phyloP scores from a whole-genome alignment of 805 yeast genomes.

The Wickerhamomyces bovis region DNA sequence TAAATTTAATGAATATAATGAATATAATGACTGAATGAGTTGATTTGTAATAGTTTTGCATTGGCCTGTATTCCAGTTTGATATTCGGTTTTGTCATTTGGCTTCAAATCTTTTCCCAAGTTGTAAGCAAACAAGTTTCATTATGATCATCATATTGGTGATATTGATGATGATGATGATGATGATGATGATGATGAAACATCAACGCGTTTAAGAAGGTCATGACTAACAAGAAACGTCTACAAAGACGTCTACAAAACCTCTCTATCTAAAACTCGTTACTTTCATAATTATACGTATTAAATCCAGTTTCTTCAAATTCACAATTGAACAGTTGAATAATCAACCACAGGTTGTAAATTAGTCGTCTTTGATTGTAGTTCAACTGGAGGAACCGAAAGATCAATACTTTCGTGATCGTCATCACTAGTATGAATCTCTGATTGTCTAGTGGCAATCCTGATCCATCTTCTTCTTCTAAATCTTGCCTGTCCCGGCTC shows the following conservation, averaged over 20 bases:
- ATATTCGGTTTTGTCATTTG: too few species aligned
- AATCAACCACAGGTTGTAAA: neutral
- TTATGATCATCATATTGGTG: too few species aligned
- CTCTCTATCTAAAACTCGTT: neutral
- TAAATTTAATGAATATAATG: neutral
- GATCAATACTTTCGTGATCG: neutral
- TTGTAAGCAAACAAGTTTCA: too few species aligned
- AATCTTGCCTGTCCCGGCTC: slow-evolving; percentile 26
- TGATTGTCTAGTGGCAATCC: slow-evolving; percentile 29
- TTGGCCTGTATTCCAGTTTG: too few species aligned
- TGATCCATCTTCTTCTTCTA: slow-evolving; percentile 66
- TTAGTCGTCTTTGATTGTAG: neutral
- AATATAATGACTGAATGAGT: neutral
- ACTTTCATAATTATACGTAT: neutral
- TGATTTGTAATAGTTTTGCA: too few species aligned
- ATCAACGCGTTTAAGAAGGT: too few species aligned
- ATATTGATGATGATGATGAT: too few species aligned
- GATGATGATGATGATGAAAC: too few species aligned
- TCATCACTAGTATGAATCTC: slow-evolving; percentile 1
- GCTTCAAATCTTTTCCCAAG: too few species aligned
- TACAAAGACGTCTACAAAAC: too few species aligned
- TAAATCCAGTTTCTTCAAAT: neutral
- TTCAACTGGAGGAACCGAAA: neutral
- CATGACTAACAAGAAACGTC: too few species aligned
- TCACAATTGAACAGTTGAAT: neutral